phyloP scores from a whole-genome alignment of 352 stramenopile species.

The Globisporangium barbulae region DNA sequence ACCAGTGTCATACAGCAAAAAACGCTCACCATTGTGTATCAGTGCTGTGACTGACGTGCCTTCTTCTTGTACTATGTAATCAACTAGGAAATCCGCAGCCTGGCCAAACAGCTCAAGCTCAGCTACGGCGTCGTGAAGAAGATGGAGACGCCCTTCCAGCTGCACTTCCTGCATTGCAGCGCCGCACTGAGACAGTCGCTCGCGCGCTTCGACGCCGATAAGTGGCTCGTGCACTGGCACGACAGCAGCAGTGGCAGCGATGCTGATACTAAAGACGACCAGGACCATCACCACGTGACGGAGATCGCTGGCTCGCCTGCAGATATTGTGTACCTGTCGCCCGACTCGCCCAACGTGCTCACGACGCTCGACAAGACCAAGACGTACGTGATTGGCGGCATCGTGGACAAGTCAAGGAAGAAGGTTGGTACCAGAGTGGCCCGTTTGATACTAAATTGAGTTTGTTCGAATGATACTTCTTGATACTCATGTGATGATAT shows the following conservation, averaged over 20 bases:
- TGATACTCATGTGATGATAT: background rate
- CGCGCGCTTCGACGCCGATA: slow-evolving; percentile 52
- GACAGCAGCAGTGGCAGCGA: slow-evolving; percentile 2
- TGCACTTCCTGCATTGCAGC: slow-evolving; percentile 61
- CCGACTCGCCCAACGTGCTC: slow-evolving; percentile 67
- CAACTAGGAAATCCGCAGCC: slow-evolving; percentile 51
- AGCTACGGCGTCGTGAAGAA: slow-evolving; percentile 62
- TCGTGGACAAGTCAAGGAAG: slow-evolving; percentile 76
- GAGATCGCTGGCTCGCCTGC: slow-evolving; percentile 26
- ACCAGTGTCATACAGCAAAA: background rate
- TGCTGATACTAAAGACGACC: background rate
- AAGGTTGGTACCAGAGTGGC: slow-evolving; percentile 30
- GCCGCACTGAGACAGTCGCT: slow-evolving; percentile 42
- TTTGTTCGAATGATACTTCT: background rate
- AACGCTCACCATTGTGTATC: background rate
- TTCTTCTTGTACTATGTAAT: background rate
- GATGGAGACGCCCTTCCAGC: slow-evolving; percentile 64
- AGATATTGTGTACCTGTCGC: slow-evolving; percentile 76
- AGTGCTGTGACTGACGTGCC: background rate
- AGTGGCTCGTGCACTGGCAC: slow-evolving; percentile 64
- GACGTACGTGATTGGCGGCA: slow-evolving; percentile 79
- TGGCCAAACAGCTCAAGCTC: slow-evolving; percentile 77
- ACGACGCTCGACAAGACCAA: slow-evolving; percentile 52
- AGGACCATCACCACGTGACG: slow-evolving; percentile 18
- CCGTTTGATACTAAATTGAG: background rate